Percentiles rank a stretch among this genome's conserved stretches.
Conservation (phyloP, 108 stramenopile genomes). For the Cyclotella cryptica region DNA sequence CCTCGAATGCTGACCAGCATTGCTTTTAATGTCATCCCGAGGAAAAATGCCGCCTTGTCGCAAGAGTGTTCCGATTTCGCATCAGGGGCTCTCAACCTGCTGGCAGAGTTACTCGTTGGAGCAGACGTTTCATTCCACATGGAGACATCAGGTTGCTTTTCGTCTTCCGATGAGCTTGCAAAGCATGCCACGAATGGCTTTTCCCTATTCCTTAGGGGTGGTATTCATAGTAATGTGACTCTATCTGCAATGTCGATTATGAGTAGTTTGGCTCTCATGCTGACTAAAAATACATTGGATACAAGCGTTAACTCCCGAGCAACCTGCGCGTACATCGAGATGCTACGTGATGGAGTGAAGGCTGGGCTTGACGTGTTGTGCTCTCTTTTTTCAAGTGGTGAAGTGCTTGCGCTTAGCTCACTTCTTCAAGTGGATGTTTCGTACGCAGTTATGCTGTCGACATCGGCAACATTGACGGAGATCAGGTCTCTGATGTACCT, state of each 20-base stretch:
- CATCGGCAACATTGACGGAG: slow-evolving; percentile 23
- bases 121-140: slow-evolving; percentile 23
- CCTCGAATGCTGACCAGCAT: slow-evolving; percentile 37
- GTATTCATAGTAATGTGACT: slow-evolving; percentile 26
- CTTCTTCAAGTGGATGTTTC: slow-evolving; percentile 22
- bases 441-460: slow-evolving; percentile 28
- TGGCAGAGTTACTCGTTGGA: slow-evolving; percentile 35
- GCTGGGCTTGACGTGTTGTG: slow-evolving; percentile 37
- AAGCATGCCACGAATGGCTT: slow-evolving; percentile 20
- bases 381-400: slow-evolving; percentile 30
- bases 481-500: slow-evolving; percentile 43
- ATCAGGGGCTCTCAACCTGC: slow-evolving; percentile 26
- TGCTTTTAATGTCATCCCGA: slow-evolving; percentile 23
- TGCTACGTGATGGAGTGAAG: slow-evolving; percentile 33
- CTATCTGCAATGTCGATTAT: slow-evolving; percentile 41
- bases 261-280: slow-evolving; percentile 19
- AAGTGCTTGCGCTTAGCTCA: slow-evolving; percentile 17
- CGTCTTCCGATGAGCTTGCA: slow-evolving; percentile 12
- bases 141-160: slow-evolving; percentile 27
- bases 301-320: background rate
- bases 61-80: slow-evolving; percentile 31
- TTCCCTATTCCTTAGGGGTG: slow-evolving; percentile 19
- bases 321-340: slow-evolving; percentile 22
- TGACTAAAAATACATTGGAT: slow-evolving; percentile 34
- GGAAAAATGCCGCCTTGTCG: slow-evolving; percentile 13